These are phyloP conservation scores for Ophiocordyceps sinensis DNA, from an alignment of 2,329 filamentous ascomycete genomes.

Conservation along the genomic window DNA sequence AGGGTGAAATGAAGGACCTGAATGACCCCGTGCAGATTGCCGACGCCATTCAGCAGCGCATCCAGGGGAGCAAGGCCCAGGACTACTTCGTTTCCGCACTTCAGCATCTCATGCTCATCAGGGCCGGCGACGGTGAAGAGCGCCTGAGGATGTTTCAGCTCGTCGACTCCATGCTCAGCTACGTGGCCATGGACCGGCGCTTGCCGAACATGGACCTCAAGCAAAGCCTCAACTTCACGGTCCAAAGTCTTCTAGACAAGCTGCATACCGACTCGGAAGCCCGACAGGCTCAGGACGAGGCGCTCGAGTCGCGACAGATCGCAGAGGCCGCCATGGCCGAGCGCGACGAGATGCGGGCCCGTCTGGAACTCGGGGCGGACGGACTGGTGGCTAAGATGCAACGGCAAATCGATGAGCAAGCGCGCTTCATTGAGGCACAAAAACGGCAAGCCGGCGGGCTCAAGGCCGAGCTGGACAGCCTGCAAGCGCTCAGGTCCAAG, in stretches of 20 bases:
- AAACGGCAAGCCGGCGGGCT: slow-evolving; percentile 71
- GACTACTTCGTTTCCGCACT: slow-evolving; percentile 94
- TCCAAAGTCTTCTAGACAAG: slow-evolving; percentile 88
- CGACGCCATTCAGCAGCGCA: slow-evolving; percentile 76
- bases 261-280: slow-evolving; percentile 94
- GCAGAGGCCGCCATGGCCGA: slow-evolving; percentile 93
- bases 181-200: slow-evolving; percentile 94
- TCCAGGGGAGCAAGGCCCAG: slow-evolving; percentile 71
- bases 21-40: slow-evolving; percentile 88
- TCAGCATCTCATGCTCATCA: slow-evolving; percentile 86
- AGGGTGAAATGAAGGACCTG: slow-evolving; percentile 79
- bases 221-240: slow-evolving; percentile 93
- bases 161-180: slow-evolving; percentile 96
- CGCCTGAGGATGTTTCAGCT: slow-evolving; percentile 91
- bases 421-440: slow-evolving; percentile 80
- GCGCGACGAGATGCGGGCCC: slow-evolving; percentile 82
- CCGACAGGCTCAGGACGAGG: slow-evolving; percentile 80
- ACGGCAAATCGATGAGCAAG: slow-evolving; percentile 85
- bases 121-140: slow-evolving; percentile 85
- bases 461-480: slow-evolving; percentile 76
- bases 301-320: slow-evolving; percentile 77
- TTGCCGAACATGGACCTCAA: slow-evolving; percentile 95
- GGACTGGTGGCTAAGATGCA: slow-evolving; percentile 87
- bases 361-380: slow-evolving; percentile 82
- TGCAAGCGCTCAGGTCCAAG: slow-evolving; percentile 74